Evolutionary conservation across 2,329 filamentous ascomycete species (phyloP), one percentile per base, ranked within the genome.

Genomic region (Sphaerostilbella broomeana): DNA sequence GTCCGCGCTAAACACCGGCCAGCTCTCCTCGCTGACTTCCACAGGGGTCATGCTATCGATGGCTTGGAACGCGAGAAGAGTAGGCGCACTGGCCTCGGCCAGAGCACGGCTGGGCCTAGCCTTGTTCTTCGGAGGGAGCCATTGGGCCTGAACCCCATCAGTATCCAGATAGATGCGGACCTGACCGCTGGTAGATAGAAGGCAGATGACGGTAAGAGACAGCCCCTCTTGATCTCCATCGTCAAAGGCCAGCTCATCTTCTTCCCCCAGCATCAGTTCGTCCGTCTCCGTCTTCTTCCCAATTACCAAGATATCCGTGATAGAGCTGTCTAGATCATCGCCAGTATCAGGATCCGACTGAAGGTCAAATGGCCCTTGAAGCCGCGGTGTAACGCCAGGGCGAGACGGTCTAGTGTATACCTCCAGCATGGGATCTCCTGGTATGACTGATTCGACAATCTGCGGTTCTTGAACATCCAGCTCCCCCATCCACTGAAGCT

Each of bases 401-500:
- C 72, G 70, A 7, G 63, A 60, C 6, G 78, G 78, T 28, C 78
- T 68, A 10, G 61, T 65, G 42, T 73, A 82, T 12, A 82, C 67
- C 48, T 80, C 75, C 2, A 67, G 58, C 0, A 66, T 57, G 5
- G 67, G 64, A 25, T 79, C 73, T 17, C 68, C 70, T 9, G 57
- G 51, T 1, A 65, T 55, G 6, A 26, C 21, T 0, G 64, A 63
- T 11, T 80, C 74, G 4, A 77, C 51, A n/a, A 74, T 50, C 13
- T 66, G 65, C 0, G 78, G 76, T 40, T 81, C 77, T 54, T 82
- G 78, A 5, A 66, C 68, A 52, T 82, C 78, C 35, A 82, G 58
- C 40, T 81, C 77, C 2, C 75, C 70, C 74, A 82, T 81, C 78
- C 78, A 82, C 38, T 78, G 72, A 6, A 81, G 62, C 51, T 82